Percentiles rank a stretch among this genome's conserved stretches.
phyloP scores from a whole-genome alignment of 192 early-diverging fungal genomes.

The Thamnidium elegans region DNA sequence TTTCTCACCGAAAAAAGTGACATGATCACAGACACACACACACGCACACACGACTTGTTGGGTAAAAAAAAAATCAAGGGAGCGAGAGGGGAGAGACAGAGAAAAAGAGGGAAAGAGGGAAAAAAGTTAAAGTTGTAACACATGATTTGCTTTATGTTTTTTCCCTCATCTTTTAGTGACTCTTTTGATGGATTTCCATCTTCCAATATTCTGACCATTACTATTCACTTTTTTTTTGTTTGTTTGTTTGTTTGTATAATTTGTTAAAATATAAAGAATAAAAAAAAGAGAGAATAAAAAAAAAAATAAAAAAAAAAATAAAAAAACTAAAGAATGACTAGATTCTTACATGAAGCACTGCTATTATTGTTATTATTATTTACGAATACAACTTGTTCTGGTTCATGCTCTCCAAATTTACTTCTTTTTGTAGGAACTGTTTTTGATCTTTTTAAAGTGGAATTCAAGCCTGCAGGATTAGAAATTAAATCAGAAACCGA shows the following conservation, averaged over 20 bases:
- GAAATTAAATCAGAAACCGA: background rate
- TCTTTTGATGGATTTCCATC: slow-evolving; percentile 18
- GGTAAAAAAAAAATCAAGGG: too few relatives aligned
- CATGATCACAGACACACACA: too few relatives aligned
- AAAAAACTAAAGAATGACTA: background rate
- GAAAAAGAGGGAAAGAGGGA: too few relatives aligned
- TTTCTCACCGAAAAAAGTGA: too few relatives aligned
- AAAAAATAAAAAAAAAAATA: background rate
- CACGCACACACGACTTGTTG: too few relatives aligned
- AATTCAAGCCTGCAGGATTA: background rate
- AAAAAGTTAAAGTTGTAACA: too few relatives aligned
- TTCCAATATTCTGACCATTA: slow-evolving; percentile 2
- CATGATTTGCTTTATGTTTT: too few relatives aligned
- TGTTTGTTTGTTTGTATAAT: background rate
- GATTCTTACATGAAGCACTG: background rate
- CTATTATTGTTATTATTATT: slow-evolving; percentile 1
- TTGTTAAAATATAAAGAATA: background rate
- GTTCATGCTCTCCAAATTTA: slow-evolving; percentile 15
- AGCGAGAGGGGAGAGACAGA: too few relatives aligned
- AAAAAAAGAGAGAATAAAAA: background rate
- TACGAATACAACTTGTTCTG: slow-evolving; percentile 18
- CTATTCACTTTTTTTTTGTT: background rate
- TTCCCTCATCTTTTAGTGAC: too few relatives aligned
- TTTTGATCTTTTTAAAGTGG: slow-evolving; percentile 15
- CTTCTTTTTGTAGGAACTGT: slow-evolving; percentile 16